phyloP scores from a whole-genome alignment of 306 rosid genomes.

The Albizia julibrissin region DNA sequence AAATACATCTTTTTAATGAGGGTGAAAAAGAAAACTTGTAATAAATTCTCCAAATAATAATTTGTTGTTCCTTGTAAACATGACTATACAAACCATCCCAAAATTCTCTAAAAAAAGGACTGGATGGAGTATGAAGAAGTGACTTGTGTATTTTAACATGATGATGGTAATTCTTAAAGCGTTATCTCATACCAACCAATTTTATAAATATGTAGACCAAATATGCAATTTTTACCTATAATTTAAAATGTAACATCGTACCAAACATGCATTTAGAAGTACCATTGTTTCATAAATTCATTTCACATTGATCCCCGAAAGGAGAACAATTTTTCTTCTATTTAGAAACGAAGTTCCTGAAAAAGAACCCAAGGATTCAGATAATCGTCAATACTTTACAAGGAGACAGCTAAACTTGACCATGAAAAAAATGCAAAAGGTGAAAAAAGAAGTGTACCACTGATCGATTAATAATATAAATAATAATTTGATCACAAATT shows the following conservation, averaged over 20 bases:
- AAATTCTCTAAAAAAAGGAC: too few relatives aligned
- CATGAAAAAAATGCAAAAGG: neutral
- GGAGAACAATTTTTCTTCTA: neutral
- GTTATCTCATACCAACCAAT: neutral
- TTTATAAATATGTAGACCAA: too few relatives aligned
- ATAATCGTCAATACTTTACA: neutral
- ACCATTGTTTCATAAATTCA: too few relatives aligned
- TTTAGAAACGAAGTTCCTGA: neutral
- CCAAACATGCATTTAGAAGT: too few relatives aligned
- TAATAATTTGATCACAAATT: neutral
- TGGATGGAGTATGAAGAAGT: neutral
- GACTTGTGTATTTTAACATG: neutral
- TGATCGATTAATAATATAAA: constrained; percentile 1
- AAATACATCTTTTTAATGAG: too few relatives aligned
- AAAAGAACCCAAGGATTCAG: neutral
- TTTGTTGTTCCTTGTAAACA: too few relatives aligned
- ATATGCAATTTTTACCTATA: too few relatives aligned
- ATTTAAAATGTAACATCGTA: too few relatives aligned
- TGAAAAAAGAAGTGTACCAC: neutral
- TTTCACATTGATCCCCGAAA: neutral
- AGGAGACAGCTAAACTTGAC: neutral
- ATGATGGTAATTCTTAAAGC: neutral
- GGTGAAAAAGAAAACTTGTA: too few relatives aligned
- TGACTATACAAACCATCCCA: too few relatives aligned
- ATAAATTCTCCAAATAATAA: too few relatives aligned